These are phyloP conservation scores for Solanum habrochaites DNA, from an alignment of 257 asterid species.

Conservation along the genomic window DNA sequence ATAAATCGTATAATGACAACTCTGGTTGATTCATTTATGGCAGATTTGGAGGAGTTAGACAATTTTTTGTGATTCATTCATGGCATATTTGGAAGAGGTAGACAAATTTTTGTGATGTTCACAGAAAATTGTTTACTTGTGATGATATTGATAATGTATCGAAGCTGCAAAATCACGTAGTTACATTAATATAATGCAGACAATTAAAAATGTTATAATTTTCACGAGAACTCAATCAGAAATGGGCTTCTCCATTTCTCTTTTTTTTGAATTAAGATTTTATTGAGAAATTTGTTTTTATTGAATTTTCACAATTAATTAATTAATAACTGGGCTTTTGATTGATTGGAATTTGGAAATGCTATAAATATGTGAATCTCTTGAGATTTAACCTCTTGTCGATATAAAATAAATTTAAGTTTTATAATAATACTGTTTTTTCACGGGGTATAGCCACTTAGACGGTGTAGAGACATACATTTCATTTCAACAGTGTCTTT, in stretches of 20 bases:
- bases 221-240: neutral
- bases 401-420: neutral
- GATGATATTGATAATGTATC: constrained; percentile 32
- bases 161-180: constrained; percentile 30
- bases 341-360: neutral
- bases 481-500: no score
- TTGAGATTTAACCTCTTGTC: neutral
- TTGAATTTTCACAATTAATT: neutral
- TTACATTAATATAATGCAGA: no score
- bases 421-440: neutral
- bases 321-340: neutral
- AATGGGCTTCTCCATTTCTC: no score
- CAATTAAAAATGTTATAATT: no score
- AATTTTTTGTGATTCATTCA: constrained; percentile 25
- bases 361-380: neutral
- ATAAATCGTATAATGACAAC: no score
- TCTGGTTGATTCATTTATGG: constrained; percentile 77
- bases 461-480: no score
- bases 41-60: constrained; percentile 84
- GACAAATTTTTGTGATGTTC: no score
- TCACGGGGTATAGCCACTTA: no score
- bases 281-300: neutral
- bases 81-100: no score
- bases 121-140: constrained; percentile 62
- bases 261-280: neutral